Conservation (phyloP, 108 stramenopile genomes). For the Pelagomonas calceolata region DNA sequence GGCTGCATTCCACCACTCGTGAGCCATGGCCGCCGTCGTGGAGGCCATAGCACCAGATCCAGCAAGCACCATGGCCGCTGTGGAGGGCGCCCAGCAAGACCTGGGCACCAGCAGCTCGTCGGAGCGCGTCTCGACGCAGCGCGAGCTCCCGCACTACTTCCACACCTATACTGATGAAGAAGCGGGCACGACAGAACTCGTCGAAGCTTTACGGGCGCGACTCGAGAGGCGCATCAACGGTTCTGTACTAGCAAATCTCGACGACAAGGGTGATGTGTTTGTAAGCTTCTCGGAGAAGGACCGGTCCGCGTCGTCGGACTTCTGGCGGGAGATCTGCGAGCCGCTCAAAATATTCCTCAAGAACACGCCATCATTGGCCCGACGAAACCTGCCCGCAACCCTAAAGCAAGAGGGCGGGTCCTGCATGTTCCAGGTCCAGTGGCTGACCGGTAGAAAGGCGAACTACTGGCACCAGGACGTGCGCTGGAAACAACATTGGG, state of each 20-base stretch:
- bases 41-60: too few species aligned
- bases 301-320: background rate
- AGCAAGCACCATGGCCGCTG: too few species aligned
- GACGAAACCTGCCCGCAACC: background rate
- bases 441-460: background rate
- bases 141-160: background rate
- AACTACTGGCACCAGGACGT: constrained; percentile 3
- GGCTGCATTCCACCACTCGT: too few species aligned
- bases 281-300: background rate
- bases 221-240: background rate
- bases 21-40: too few species aligned
- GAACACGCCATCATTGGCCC: background rate
- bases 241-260: background rate
- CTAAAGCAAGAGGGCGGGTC: background rate
- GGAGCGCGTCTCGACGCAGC: too few species aligned
- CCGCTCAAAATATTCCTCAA: background rate
- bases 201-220: background rate
- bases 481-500: background rate
- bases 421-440: background rate
- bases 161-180: background rate
- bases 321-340: background rate
- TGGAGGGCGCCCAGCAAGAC: too few species aligned
- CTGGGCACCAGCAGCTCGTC: too few species aligned
- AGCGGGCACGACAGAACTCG: background rate
- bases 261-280: background rate